A percentile compares a stretch with the other conserved stretches of the same genome.
phyloP scores from a whole-genome alignment of 2,329 filamentous ascomycete species.

The Paracorniculantispora psalliotae region DNA sequence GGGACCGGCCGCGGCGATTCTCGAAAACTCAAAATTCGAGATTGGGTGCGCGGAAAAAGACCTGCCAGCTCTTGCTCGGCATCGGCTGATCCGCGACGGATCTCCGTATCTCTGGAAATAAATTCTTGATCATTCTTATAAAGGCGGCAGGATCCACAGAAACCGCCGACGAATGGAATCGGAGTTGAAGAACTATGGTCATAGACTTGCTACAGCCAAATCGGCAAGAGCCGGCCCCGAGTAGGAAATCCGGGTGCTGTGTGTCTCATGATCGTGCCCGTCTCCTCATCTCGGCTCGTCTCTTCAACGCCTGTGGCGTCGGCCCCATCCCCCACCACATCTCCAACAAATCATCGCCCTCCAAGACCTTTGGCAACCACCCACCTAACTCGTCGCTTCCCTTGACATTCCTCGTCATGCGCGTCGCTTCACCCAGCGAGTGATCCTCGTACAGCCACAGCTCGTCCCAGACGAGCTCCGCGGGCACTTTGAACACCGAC shows the following conservation, averaged over 20 bases:
- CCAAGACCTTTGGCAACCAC: not conserved
- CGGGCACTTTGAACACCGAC: slow-evolving; percentile 18
- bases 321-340: slow-evolving; percentile 12
- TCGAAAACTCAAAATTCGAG: not conserved
- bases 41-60: not conserved
- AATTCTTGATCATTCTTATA: too few relatives aligned
- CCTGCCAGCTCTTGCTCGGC: too few relatives aligned
- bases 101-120: too few relatives aligned
- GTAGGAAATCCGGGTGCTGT: too few relatives aligned
- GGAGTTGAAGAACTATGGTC: too few relatives aligned
- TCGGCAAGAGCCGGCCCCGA: too few relatives aligned
- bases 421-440: not conserved
- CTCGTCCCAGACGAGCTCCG: slow-evolving; percentile 17
- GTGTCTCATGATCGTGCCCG: not conserved
- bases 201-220: too few relatives aligned
- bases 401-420: slow-evolving; percentile 14
- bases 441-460: slow-evolving; percentile 15
- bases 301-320: slow-evolving; percentile 1
- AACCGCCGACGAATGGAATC: too few relatives aligned
- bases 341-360: not conserved
- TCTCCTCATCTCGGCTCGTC: slow-evolving; percentile 15
- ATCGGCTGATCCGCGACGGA: too few relatives aligned
- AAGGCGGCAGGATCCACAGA: too few relatives aligned
- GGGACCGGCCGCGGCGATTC: not conserved
- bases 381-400: slow-evolving; percentile 14